Base-by-base conservation (phyloP, 78 protist species). In the Dictyostelium purpureum region DNA sequence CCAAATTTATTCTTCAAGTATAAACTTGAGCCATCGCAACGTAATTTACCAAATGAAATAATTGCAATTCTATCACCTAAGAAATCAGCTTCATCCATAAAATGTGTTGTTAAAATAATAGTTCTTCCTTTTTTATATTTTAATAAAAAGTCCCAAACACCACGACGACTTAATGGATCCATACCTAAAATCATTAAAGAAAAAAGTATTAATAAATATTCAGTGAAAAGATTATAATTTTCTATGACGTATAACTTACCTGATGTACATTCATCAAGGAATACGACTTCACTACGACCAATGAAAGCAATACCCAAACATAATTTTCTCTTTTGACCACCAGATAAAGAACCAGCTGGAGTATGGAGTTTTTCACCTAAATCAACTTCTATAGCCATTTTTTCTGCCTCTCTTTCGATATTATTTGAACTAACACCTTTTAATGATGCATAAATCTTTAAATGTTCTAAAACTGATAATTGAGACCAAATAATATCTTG, bases 41-140 rank as follows among this genome's bases (percentile, higher is more conserved):
- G 45, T 51, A 97, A 77, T 43, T 66, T 2, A 65, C 98, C 99
- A 37, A 78, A 77, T 59, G 94, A 31, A 96, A 99, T 98, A 76
- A 99, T 97, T 59, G 96, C 97, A 51, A 98, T 95, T 57, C 95
- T 49, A 65, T 98, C 98, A 47, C 98, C 71, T 63, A 63, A 63
- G 42, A 90, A 43, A 76, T 97, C 98, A 0, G 99, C 99, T 77
- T 98, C 99, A 37, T 98, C 99, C 97, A 99, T 94, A 87, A 70
- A 96, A 49, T 96, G 98, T 31, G 99, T 98, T 10, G 98, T 96
- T 10, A 98, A 49, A 14, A 96, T 43, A 28, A 98, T 82, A 0
- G 96, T 88, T 21, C 95, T 74, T 6, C 89, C 94, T 2, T 26
- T 21, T 49, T 94, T 95, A 26, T 81, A 33, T 47, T 54, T 57